Evolutionary conservation across 2,329 filamentous ascomycete species (phyloP).

Genomic region (Aspergillus flavus): DNA sequence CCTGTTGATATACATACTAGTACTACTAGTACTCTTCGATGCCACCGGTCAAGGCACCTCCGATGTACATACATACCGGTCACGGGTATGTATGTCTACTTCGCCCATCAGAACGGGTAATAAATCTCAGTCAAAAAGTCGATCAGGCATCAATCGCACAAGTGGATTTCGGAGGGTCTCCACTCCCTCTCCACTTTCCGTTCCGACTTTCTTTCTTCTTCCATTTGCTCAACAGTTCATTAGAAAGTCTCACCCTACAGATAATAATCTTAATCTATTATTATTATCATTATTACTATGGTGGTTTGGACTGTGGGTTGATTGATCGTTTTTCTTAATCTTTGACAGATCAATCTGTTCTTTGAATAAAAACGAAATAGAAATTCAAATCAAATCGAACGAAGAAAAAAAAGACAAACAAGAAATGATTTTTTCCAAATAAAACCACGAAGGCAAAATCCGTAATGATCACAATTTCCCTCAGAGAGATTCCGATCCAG

Average conservation of each 20-base stretch:
- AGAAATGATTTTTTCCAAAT: neutral
- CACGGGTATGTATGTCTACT: neutral
- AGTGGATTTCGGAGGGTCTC: neutral
- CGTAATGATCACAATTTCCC: neutral
- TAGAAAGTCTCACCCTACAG: constrained; percentile 1
- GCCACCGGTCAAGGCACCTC: neutral
- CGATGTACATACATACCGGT: neutral
- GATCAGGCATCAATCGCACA: constrained; percentile 10
- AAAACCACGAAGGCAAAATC: neutral
- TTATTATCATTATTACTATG: neutral
- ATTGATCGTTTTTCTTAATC: neutral
- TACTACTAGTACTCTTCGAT: neutral
- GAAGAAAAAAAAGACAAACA: neutral
- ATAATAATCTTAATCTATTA: neutral
- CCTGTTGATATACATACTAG: neutral
- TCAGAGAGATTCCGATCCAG: neutral
- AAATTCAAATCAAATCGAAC: neutral
- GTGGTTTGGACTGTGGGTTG: neutral
- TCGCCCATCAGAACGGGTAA: neutral
- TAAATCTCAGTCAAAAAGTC: neutral
- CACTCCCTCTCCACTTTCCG: constrained; percentile 1
- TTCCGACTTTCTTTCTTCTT: constrained; percentile 9
- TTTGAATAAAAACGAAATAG: neutral
- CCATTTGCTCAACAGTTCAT: constrained; percentile 2
- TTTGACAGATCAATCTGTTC: neutral